Base-by-base conservation (phyloP, 139 green algal species). In the Ettlia oleoabundans region DNA sequence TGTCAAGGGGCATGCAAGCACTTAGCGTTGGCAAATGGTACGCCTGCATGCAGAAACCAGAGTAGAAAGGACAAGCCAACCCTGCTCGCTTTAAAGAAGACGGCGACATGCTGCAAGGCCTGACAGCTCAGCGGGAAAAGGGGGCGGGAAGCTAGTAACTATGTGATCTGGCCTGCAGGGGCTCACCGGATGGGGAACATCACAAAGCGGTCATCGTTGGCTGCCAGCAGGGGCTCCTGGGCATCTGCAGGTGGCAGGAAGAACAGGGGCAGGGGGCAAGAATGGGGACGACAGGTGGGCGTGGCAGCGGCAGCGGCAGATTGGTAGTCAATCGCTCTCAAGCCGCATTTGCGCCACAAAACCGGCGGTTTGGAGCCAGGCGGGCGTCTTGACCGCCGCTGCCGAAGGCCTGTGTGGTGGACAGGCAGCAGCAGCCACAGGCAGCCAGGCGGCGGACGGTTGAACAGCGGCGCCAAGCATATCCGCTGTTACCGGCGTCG, bases 171-270 rank as follows among this genome's bases (percentile, higher is more conserved):
- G n/a, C n/a, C n/a, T n/a, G n/a, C n/a, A n/a, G n/a, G n/a, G n/a
- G 67, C 84, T 78, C 95, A 96, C 68, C 93, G 93, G 84, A 98
- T 96, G 5, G 95, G 95, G 81, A 98, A 98, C 88, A 98, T 96
- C 84, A 91, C 94, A 85, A 96, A 98, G 40, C 95, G 89, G 82
- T 97, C 94, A n/a, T 88, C 88, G 88, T 97, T 98, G 68, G 94
- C 92, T 43, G 89, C 82, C 35, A 97, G 90, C 41, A 98, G 80
- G 0, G 95, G 76, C 52, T 87, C 83, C 15, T 28, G 15, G 21
- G 55, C 55, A 28, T 65, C 55, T 65, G 55, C 55, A n/a, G n/a
- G n/a, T n/a, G 55, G 18, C 10, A 58, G 55, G 18, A 65, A 65
- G 55, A 65, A 22, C 9, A 32, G 28, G 55, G 55, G 55, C 55